Evolutionary conservation across 768 basidiomycete species (phyloP), one percentile per base, ranked within the genome.

Genomic region (Psilocybe sp.): DNA sequence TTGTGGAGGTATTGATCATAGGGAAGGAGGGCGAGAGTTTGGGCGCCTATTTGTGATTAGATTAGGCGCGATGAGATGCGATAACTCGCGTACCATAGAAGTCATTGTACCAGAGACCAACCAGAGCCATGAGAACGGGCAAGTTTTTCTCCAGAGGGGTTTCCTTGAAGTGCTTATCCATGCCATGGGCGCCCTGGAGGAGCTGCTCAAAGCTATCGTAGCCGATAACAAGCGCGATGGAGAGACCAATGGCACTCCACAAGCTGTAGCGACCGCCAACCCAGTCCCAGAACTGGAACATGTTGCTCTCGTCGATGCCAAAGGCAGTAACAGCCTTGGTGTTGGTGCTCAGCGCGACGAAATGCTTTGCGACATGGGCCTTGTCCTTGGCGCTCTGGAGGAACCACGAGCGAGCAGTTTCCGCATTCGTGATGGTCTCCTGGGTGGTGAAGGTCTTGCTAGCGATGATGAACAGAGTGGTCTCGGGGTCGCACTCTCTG

Each of bases 201-300:
- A 98, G 75, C 64, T 88, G 73, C 66, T 90, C 87, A 66, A 98
- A 98, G 77, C 95, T 90, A 34, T 97, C 89, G 65, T 84, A 97
- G 3, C 97, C 97, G 60, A 98, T 89, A 40, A 85, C 87, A 44
- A 98, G 75, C 35, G 91, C 89, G 69, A 99, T 98, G 40, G 91
- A 90, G 51, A 98, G 78, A 51, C 97, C 97, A 59, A 99, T 98
- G 28, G 97, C 96, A 54, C 92, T 94, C 96, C 97, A 98, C 56
- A 99, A 78, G 60, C 89, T 93, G 81, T 99, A 99, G 55, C 96
- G 84, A 20, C 97, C 97, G 54, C 97, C 97, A 55, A 99, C 97
- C 97, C 97, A 99, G 71, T 98, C 97, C 96, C 96, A 99, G 83
- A 99, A 98, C 65, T 89, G 85, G 83, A 99, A 99, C 95, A 99